Percentiles rank a stretch among this genome's conserved stretches.
Evolutionary conservation across 2,329 filamentous ascomycete genomes (phyloP).

Genomic region (Fusarium austroafricanum): DNA sequence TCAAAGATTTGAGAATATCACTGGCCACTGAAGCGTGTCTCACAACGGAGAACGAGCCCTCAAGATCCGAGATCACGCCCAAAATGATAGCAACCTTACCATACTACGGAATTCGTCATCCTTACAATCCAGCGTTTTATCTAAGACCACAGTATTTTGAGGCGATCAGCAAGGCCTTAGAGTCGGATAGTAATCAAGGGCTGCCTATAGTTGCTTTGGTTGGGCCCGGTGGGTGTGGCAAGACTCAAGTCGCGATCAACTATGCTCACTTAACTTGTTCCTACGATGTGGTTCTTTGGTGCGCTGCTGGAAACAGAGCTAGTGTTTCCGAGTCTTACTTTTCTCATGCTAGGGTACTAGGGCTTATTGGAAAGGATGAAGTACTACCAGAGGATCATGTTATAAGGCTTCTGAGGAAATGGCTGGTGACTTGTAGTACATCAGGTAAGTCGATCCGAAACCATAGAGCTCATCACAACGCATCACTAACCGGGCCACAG

Average conservation of each 20-base stretch:
- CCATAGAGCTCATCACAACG: background rate
- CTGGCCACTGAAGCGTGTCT: no score
- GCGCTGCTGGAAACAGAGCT: background rate
- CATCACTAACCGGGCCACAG: background rate
- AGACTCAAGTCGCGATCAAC: background rate
- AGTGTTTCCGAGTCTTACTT: background rate
- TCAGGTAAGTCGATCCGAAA: background rate
- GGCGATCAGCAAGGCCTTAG: background rate
- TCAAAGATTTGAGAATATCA: no score
- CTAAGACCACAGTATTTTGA: background rate
- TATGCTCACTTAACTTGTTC: background rate
- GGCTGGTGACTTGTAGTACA: background rate
- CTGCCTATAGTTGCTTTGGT: background rate
- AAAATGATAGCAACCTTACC: no score
- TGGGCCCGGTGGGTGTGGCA: background rate
- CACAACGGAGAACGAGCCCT: no score
- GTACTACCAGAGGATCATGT: background rate
- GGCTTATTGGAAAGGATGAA: background rate
- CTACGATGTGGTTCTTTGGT: background rate
- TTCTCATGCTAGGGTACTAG: background rate
- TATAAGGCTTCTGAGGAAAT: background rate
- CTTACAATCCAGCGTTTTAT: background rate
- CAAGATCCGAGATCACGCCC: no score
- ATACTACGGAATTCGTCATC: no score
- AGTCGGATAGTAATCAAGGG: background rate